These are phyloP conservation scores for Geotrichum candidum DNA, from an alignment of 1,139 yeast species.

Conservation along the genomic window DNA sequence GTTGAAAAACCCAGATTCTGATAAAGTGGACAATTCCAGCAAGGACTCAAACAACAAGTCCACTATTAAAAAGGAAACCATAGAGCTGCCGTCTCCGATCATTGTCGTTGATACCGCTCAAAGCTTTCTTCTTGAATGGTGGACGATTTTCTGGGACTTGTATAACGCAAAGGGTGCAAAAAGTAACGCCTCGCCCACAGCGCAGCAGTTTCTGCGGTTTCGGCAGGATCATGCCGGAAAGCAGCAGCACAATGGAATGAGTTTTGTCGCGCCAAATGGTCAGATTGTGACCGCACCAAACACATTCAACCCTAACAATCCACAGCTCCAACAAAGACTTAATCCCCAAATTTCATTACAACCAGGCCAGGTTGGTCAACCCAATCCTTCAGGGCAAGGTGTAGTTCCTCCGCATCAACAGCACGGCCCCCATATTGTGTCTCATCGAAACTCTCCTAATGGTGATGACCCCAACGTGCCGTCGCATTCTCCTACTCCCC, in stretches of 20 bases:
- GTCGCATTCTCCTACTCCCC: conserved; percentile 30
- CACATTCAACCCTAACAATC: conserved; percentile 28
- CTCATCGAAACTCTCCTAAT: conserved; percentile 21
- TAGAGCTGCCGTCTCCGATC: conserved; percentile 17
- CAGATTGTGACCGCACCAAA: conserved; percentile 15
- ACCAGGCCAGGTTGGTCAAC: conserved; percentile 15
- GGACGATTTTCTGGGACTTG: conserved; percentile 95
- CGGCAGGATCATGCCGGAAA: conserved; percentile 44
- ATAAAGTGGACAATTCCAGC: neutral
- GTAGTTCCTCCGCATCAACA: conserved; percentile 30
- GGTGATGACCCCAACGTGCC: conserved; percentile 22
- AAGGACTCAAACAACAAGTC: conserved; percentile 5
- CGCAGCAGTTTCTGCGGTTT: conserved; percentile 62
- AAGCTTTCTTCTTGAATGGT: conserved; percentile 88
- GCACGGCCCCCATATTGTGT: conserved; percentile 25
- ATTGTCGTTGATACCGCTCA: conserved; percentile 62
- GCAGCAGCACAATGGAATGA: conserved; percentile 13
- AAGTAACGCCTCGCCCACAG: conserved; percentile 47
- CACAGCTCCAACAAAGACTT: conserved; percentile 27
- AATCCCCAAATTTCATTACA: conserved; percentile 28
- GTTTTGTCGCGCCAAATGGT: conserved; percentile 17
- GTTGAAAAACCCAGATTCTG: conserved; percentile 9
- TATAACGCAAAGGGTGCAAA: conserved; percentile 70
- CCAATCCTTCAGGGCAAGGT: conserved; percentile 10
- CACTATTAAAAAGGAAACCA: conserved; percentile 8